Evolutionary conservation across 768 basidiomycete species (phyloP).

Genomic region (Leccinum barrowsii): DNA sequence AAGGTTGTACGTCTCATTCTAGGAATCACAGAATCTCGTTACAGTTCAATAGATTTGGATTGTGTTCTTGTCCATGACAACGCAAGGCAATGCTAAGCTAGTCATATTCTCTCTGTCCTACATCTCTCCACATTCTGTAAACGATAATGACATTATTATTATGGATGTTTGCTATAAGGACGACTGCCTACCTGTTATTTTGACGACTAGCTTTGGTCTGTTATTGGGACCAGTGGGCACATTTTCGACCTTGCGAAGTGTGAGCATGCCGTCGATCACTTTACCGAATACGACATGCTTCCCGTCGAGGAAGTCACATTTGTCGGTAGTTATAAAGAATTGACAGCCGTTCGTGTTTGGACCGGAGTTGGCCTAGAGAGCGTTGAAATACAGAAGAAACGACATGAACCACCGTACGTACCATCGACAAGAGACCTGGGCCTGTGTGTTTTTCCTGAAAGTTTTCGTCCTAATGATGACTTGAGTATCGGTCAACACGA

Average conservation of each 20-base stretch:
- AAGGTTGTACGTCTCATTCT: neutral
- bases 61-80: neutral
- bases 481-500: neutral
- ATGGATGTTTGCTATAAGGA: neutral
- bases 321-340: slow-evolving; percentile 96
- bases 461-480: slow-evolving; percentile 75
- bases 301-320: slow-evolving; percentile 93
- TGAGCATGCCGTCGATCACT: slow-evolving; percentile 91
- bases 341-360: slow-evolving; percentile 93
- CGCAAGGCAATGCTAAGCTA: neutral
- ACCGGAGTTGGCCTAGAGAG: slow-evolving; percentile 84
- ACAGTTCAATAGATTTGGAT: neutral
- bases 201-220: slow-evolving; percentile 82
- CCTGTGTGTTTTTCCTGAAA: slow-evolving; percentile 86
- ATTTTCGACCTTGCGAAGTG: slow-evolving; percentile 93
- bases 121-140: slow-evolving; percentile 58
- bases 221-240: slow-evolving; percentile 91
- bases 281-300: slow-evolving; percentile 93
- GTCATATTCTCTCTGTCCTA: slow-evolving; percentile 23
- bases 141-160: slow-evolving; percentile 3
- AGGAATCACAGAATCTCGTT: neutral
- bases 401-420: slow-evolving; percentile 40
- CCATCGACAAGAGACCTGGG: slow-evolving; percentile 91
- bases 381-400: neutral
- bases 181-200: slow-evolving; percentile 66